phyloP scores from a whole-genome alignment of 345 rosid genomes.

The Pugionium dolabratum region DNA sequence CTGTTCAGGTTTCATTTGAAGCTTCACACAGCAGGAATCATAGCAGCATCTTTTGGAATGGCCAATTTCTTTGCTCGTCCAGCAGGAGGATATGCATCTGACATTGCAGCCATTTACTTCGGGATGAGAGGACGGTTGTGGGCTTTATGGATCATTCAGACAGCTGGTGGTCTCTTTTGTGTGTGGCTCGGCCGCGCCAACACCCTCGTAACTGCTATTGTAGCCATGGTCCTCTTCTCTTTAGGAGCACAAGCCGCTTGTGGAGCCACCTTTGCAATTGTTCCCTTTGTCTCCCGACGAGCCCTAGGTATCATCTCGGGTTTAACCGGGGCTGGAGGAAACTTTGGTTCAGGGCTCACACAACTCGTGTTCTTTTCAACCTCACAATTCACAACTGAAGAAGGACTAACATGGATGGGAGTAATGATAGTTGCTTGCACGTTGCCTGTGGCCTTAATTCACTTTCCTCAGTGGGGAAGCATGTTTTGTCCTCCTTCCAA shows the following conservation, averaged over 20 bases:
- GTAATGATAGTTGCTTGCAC: slow-evolving; percentile 61
- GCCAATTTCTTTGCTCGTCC: slow-evolving; percentile 62
- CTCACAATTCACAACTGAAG: slow-evolving; percentile 38
- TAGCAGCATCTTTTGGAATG: slow-evolving; percentile 61
- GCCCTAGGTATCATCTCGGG: slow-evolving; percentile 58
- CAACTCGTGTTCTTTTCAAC: slow-evolving; percentile 54
- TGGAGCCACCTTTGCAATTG: slow-evolving; percentile 61
- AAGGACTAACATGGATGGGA: slow-evolving; percentile 54
- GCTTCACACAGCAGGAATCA: slow-evolving; percentile 54
- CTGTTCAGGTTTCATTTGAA: slow-evolving; percentile 44
- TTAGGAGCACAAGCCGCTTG: slow-evolving; percentile 63
- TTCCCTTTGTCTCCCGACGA: slow-evolving; percentile 59
- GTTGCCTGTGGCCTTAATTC: slow-evolving; percentile 46
- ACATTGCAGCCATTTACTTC: slow-evolving; percentile 41
- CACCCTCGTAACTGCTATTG: slow-evolving; percentile 39
- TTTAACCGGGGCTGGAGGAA: slow-evolving; percentile 60
- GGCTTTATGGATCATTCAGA: slow-evolving; percentile 56
- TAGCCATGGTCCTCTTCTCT: slow-evolving; percentile 56
- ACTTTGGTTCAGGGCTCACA: slow-evolving; percentile 60
- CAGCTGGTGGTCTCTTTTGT: slow-evolving; percentile 56
- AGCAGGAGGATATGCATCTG: slow-evolving; percentile 53
- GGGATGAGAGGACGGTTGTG: slow-evolving; percentile 64
- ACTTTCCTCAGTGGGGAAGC: slow-evolving; percentile 73
- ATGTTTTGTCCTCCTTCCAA: slow-evolving; percentile 53
- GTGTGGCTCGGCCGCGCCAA: slow-evolving; percentile 52